Conservation (phyloP, 1,284 basidiomycete species). For the Ganoderma sp. region DNA sequence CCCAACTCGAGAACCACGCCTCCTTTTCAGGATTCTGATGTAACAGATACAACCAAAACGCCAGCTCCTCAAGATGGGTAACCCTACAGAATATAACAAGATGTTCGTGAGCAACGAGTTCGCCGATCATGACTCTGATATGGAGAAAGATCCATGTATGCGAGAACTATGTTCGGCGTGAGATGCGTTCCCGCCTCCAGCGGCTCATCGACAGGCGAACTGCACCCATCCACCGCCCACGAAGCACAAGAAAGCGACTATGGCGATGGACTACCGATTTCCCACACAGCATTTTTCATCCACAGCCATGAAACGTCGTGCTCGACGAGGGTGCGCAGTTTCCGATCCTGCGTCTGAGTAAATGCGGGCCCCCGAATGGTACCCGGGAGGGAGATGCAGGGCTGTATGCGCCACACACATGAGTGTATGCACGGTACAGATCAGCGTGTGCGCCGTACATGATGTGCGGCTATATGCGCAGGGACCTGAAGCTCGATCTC, state of each 20-base stretch:
- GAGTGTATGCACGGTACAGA: not conserved
- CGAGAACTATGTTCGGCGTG: not conserved
- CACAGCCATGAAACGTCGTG: not conserved
- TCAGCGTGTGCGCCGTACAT: not conserved
- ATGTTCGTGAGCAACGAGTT: not conserved
- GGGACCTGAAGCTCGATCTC: not conserved
- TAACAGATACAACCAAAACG: constrained; percentile 79
- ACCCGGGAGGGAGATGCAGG: not conserved
- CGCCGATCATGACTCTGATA: not conserved
- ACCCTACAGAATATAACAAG: constrained; percentile 51
- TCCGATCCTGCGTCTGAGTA: not conserved
- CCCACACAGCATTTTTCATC: not conserved
- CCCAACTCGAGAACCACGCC: constrained; percentile 64
- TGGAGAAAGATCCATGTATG: not conserved
- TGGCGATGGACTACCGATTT: not conserved
- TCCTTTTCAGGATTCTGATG: constrained; percentile 70
- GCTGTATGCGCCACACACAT: not conserved
- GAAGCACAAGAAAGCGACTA: not conserved
- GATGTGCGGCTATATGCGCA: not conserved
- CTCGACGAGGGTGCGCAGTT: not conserved
- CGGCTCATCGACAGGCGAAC: not conserved
- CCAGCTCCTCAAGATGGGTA: constrained; percentile 81
- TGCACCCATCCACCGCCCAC: not conserved
- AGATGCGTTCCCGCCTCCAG: not conserved
- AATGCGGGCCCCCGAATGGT: not conserved